Evolutionary conservation across 805 yeast species (phyloP), one percentile per base, ranked within the genome.

Genomic region (Blastobotrys americana): DNA sequence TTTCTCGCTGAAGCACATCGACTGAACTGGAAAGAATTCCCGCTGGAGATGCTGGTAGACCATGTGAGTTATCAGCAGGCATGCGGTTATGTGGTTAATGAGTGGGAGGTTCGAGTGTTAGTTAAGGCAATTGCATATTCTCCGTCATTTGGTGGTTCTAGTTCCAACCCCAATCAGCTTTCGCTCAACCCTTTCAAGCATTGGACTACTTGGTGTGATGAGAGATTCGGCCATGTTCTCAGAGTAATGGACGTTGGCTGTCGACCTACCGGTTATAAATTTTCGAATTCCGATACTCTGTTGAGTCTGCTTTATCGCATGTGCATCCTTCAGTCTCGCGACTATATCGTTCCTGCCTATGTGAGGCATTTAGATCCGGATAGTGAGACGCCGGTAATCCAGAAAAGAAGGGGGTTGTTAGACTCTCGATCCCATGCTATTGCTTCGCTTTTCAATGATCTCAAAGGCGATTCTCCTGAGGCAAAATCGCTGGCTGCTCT

Each of bases 1-100:
- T 59, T 57, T 25, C 46, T 60, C 3, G 51, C 55, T 25, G 51
- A 54, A 5, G 49, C 53, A 13, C 61, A 59, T 37, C 25, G 41
- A 17, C 15, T 55, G n/a, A 46, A 50, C 33, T 54, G 53, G 6
- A 21, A 45, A 5, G 44, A 42, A 9, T 59, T 58, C 22, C 55
- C 66, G 0, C 46, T 54, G 9, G 37, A 47, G 9, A 21, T 39
- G 15, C 37, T 66, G 3, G 46, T 59, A 8, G 52, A 53, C 22
- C 59, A 50, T 23, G 48, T 63, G 5, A 45, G 51, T 13, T 28
- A 42, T 6, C 67, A 64, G 44, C 65, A 55, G 33, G 58, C 58
- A 0, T 43, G 57, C 5, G 71, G 71, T 1, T 37, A 44, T 4
- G 48, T 53, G 0, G 50, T 63, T 4, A 55, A 51, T 18, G 34